phyloP scores from a whole-genome alignment of 2,329 filamentous ascomycete genomes.

The Aspergillus cejpii region DNA sequence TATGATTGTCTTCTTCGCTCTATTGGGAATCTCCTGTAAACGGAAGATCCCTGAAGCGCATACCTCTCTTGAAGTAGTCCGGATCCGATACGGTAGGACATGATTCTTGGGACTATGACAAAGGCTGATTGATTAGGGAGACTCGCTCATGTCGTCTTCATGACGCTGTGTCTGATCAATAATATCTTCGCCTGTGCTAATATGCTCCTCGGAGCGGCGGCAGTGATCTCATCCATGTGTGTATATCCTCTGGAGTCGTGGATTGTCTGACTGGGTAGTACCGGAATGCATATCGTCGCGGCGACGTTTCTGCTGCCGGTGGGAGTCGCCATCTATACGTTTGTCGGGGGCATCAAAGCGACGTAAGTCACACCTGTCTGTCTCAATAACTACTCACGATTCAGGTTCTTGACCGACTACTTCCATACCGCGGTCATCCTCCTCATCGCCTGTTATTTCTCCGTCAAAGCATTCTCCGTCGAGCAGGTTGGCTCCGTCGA shows the following conservation, averaged over 20 bases:
- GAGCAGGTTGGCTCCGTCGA: slow-evolving; percentile 46
- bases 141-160: slow-evolving; percentile 47
- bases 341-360: slow-evolving; percentile 39
- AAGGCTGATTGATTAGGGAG: slow-evolving; percentile 20
- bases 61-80: slow-evolving; percentile 49
- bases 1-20: slow-evolving; percentile 52
- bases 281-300: slow-evolving; percentile 47
- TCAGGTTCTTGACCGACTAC: slow-evolving; percentile 46
- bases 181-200: slow-evolving; percentile 51
- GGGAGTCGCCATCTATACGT: slow-evolving; percentile 37
- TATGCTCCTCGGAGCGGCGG: slow-evolving; percentile 46
- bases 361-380: slow-evolving; percentile 28
- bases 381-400: too few species aligned
- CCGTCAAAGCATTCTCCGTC: slow-evolving; percentile 42
- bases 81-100: slow-evolving; percentile 45
- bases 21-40: slow-evolving; percentile 49
- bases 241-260: not conserved
- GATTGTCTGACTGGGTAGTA: slow-evolving; percentile 23
- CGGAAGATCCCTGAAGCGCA: slow-evolving; percentile 50
- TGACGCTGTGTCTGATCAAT: slow-evolving; percentile 48
- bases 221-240: slow-evolving; percentile 38
- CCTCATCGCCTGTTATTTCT: slow-evolving; percentile 47
- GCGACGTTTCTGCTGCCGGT: slow-evolving; percentile 44
- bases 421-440: slow-evolving; percentile 52
- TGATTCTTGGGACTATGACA: not conserved